Base-by-base conservation (phyloP, 1,284 basidiomycete genomes). In the Malassezia furfur region DNA sequence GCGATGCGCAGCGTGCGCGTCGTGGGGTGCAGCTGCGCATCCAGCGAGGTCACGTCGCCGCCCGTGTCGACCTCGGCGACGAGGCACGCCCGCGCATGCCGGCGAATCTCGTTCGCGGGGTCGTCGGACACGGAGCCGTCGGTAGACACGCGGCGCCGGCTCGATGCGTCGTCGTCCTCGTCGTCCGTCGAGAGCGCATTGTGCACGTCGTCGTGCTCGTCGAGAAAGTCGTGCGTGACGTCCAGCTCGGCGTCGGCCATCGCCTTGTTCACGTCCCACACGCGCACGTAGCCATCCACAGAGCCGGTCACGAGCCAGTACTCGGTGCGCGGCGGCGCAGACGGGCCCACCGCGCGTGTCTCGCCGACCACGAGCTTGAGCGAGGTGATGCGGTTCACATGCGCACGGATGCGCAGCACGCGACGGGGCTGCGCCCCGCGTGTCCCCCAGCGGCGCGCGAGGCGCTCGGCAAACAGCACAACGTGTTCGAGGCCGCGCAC, bases 301-400 rank as follows among this genome's bases (percentile, higher is more conserved):
- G 60, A 54, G 14, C 57, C 60, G n/a, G 60, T 62, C 11, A 62
- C 19, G 28, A 62, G 50, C 54, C 52, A 60, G 15, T 28, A 43
- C 11, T 45, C 38, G 17, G 19, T 38, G 21, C 25, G 14, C 4
- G 41, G 35, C 5, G 31, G 25, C 22, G 15, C 21, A 2, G 21
- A n/a, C 1, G 15, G 12, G 14, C 31, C 10, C 31, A 17, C 35
- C 17, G 36, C 25, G 7, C 15, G 45, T 21, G 22, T 40, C 36
- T 17, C 28, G 36, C 37, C 59, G 32, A 39, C 28, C 4, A 63
- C 35, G 22, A 63, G 46, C 28, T 54, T 54, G 30, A 63, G 15
- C 19, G 54, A 51, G n/a, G 61, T 61, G 51, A 63, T 61, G 12
- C 61, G 49, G 56, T 61, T 57, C 28, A 55, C 55, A 51, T 63